Evolutionary conservation across 2,329 filamentous ascomycete genomes (phyloP).

Genomic region (Aplosporella prunicola): DNA sequence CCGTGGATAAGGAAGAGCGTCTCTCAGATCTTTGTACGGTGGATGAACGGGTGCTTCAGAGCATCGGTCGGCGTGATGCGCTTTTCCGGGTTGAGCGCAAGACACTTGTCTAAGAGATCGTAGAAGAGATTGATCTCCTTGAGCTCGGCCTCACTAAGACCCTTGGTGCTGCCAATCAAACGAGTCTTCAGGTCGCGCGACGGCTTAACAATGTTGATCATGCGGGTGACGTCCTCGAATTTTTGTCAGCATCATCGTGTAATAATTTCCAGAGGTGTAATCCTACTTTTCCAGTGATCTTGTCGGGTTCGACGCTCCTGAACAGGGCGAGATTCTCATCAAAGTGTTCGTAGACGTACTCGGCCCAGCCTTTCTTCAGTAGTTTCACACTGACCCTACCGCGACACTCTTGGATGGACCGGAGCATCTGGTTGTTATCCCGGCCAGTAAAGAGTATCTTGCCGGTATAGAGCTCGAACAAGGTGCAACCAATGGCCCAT

Average conservation of each 20-base stretch:
- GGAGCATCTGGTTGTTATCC: constrained; percentile 98
- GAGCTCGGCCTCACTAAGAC: constrained; percentile 61
- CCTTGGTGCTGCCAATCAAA: constrained; percentile 60
- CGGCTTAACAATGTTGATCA: constrained; percentile 62
- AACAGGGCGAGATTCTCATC: constrained; percentile 71
- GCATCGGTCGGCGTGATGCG: constrained; percentile 80
- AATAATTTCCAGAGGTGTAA: constrained; percentile 10
- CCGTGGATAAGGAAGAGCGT: too few species aligned
- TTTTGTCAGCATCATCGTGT: constrained; percentile 11
- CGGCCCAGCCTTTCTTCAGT: constrained; percentile 59
- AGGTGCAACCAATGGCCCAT: constrained; percentile 95
- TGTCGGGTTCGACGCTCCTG: constrained; percentile 75
- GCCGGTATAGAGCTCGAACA: constrained; percentile 94
- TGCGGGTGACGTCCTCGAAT: constrained; percentile 54
- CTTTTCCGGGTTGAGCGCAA: constrained; percentile 87
- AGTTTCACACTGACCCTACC: constrained; percentile 87
- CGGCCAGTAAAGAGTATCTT: constrained; percentile 93
- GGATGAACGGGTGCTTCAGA: constrained; percentile 79
- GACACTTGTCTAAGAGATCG: constrained; percentile 78
- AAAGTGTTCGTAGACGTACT: constrained; percentile 69
- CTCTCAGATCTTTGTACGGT: constrained; percentile 7
- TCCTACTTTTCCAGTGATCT: constrained; percentile 64
- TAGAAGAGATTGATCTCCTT: constrained; percentile 76
- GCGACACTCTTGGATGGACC: constrained; percentile 89
- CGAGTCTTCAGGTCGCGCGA: constrained; percentile 64